A percentile compares a stretch with the other conserved stretches of the same genome.
These are phyloP conservation scores for Colletotrichum shisoi DNA, from an alignment of 2,329 filamentous ascomycete genomes.

Conservation along the genomic window DNA sequence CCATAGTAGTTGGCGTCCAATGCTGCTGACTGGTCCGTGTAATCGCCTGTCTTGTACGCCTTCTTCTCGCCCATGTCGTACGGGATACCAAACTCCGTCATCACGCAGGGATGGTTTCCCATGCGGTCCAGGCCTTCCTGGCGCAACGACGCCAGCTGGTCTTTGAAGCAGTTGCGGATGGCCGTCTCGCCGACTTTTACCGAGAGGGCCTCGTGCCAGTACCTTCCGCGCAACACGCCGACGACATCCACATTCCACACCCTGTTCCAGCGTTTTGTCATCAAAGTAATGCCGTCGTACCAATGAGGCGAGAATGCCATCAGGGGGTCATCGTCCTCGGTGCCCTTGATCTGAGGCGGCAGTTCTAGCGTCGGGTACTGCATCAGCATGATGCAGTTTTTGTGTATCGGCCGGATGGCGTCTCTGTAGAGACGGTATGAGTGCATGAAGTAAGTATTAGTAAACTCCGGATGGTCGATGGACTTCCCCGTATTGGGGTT, in stretches of 20 bases:
- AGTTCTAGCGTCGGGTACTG: conserved; percentile 93
- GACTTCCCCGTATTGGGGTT: conserved; percentile 76
- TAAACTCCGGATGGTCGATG: conserved; percentile 85
- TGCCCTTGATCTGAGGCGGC: conserved; percentile 86
- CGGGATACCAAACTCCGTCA: conserved; percentile 96
- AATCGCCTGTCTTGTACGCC: conserved; percentile 95
- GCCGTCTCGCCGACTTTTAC: conserved; percentile 92
- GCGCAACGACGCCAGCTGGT: conserved; percentile 83
- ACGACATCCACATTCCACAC: conserved; percentile 97
- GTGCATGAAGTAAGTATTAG: conserved; percentile 89
- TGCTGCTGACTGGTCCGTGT: conserved; percentile 87
- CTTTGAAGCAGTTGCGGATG: conserved; percentile 89
- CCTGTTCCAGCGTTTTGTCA: conserved; percentile 99
- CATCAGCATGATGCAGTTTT: conserved; percentile 84
- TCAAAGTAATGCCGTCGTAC: conserved; percentile 94
- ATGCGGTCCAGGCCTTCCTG: conserved; percentile 89
- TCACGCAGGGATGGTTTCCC: conserved; percentile 85
- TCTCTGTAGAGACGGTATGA: conserved; percentile 80
- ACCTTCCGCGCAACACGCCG: conserved; percentile 86
- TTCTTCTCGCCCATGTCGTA: conserved; percentile 99
- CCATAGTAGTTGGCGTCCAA: conserved; percentile 97
- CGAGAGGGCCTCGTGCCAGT: conserved; percentile 86
- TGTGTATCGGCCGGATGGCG: conserved; percentile 77
- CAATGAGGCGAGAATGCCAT: conserved; percentile 95
- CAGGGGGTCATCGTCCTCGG: conserved; percentile 83